phyloP scores from a whole-genome alignment of 108 stramenopile genomes.

The Conticribra weissflogii region DNA sequence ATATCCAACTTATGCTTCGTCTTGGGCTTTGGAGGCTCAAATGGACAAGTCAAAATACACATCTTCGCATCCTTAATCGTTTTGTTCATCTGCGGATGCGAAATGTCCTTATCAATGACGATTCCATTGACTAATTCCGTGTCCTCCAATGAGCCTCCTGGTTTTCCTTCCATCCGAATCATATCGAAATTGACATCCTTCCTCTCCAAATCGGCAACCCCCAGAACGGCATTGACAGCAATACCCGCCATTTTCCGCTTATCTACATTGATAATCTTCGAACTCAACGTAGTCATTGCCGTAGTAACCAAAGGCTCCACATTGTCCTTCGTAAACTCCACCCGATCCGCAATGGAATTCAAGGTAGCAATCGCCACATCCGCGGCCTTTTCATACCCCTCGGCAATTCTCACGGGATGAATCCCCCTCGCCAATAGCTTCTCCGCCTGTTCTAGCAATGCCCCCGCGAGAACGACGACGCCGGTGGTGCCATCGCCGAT shows the following conservation, averaged over 20 bases:
- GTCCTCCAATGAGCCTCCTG: slow-evolving; percentile 96
- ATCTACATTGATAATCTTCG: slow-evolving; percentile 97
- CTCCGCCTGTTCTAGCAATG: slow-evolving; percentile 98
- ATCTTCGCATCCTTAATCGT: slow-evolving; percentile 92
- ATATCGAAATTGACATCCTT: slow-evolving; percentile 99
- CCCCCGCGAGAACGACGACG: slow-evolving; percentile 98
- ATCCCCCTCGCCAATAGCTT: slow-evolving; percentile 90
- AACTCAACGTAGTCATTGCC: slow-evolving; percentile 96
- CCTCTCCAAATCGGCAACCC: slow-evolving; percentile 96
- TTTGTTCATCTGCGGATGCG: slow-evolving; percentile 97
- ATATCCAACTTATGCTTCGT: slow-evolving; percentile 99
- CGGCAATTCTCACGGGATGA: slow-evolving; percentile 97
- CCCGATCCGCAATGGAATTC: slow-evolving; percentile 86
- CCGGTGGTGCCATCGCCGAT: slow-evolving; percentile 99
- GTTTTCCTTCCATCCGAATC: slow-evolving; percentile 99
- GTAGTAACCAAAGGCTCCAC: slow-evolving; percentile 89
- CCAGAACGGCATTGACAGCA: slow-evolving; percentile 94
- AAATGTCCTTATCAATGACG: slow-evolving; percentile 98
- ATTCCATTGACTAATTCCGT: slow-evolving; percentile 97
- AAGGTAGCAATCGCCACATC: slow-evolving; percentile 89
- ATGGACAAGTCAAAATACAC: slow-evolving; percentile 97
- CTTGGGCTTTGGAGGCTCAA: slow-evolving; percentile 99
- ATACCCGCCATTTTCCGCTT: slow-evolving; percentile 96
- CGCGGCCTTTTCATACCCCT: slow-evolving; percentile 97
- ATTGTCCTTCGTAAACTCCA: slow-evolving; percentile 88